Evolutionary conservation across 805 yeast species (phyloP).

Genomic region (Kazachstania taianensis): DNA sequence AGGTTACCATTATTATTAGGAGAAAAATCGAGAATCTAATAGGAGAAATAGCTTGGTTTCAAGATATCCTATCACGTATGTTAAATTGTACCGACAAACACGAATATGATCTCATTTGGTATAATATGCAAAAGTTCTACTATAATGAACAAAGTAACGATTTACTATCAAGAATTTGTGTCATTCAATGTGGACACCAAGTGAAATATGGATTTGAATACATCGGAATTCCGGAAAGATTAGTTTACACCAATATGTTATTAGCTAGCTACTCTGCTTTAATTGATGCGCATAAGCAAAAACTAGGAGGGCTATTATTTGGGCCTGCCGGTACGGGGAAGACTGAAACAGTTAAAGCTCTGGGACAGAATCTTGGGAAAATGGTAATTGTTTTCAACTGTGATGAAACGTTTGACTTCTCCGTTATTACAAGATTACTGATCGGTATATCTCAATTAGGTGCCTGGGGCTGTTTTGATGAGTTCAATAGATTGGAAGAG

Average conservation of each 20-base stretch:
- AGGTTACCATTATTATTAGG: constrained; percentile 15
- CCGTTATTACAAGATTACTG: constrained; percentile 65
- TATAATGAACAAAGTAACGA: constrained; percentile 23
- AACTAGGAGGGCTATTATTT: constrained; percentile 79
- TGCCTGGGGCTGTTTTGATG: constrained; percentile 95
- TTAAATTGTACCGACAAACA: not conserved
- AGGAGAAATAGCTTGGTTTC: constrained; percentile 56
- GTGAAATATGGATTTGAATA: constrained; percentile 74
- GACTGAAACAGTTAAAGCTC: constrained; percentile 79
- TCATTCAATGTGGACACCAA: constrained; percentile 43
- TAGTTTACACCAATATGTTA: constrained; percentile 70
- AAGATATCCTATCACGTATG: constrained; percentile 30
- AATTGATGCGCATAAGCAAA: constrained; percentile 63
- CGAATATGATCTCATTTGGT: constrained; percentile 33
- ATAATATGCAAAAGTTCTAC: constrained; percentile 42
- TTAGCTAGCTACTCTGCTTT: constrained; percentile 55
- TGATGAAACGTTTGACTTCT: constrained; percentile 79
- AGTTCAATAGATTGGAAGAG: constrained; percentile 71
- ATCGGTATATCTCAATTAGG: constrained; percentile 75
- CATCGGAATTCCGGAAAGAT: constrained; percentile 58
- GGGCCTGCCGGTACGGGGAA: constrained; percentile 99
- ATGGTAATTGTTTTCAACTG: constrained; percentile 83
- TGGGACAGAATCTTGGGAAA: constrained; percentile 70
- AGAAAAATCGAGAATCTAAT: constrained; percentile 49
- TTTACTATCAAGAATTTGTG: constrained; percentile 28